A percentile compares a stretch with the other conserved stretches of the same genome.
phyloP scores from a whole-genome alignment of 2,329 filamentous ascomycete species.

The Xylaria sp. region DNA sequence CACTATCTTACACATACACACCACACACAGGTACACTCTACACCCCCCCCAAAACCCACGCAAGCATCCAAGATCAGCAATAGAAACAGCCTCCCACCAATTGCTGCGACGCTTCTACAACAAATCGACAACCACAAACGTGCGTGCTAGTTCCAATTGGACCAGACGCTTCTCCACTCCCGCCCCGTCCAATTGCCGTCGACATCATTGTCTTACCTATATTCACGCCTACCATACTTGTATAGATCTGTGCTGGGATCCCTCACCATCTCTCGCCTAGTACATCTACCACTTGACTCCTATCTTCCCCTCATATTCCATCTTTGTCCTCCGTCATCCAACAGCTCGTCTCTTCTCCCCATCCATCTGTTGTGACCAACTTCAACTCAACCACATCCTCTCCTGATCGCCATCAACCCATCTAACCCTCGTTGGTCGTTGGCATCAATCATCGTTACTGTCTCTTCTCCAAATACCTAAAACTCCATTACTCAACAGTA shows the following conservation, averaged over 20 bases:
- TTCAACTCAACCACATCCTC: not conserved
- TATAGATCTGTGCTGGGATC: conserved; percentile 10
- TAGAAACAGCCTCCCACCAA: conserved; percentile 11
- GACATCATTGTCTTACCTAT: conserved; percentile 17
- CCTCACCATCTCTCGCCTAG: not conserved
- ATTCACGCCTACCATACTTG: conserved; percentile 6
- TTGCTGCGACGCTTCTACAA: not conserved
- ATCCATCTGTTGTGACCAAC: conserved; percentile 5
- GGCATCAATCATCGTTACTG: not conserved
- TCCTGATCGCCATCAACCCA: conserved; percentile 1
- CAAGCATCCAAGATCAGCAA: conserved; percentile 6
- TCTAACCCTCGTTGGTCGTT: conserved; percentile 2
- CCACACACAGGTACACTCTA: not conserved
- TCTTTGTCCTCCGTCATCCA: conserved; percentile 26
- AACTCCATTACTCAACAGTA: conserved; percentile 14
- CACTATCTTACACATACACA: not conserved
- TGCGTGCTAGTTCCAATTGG: conserved; percentile 10
- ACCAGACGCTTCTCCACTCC: conserved; percentile 23
- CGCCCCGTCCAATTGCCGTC: conserved; percentile 24
- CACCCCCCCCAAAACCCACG: not conserved
- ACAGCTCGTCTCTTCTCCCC: conserved; percentile 9
- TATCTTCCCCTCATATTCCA: conserved; percentile 27
- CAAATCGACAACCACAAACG: not conserved
- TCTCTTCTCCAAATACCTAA: not conserved
- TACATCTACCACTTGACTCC: conserved; percentile 18